phyloP scores from a whole-genome alignment of 805 yeast species.

The Cyberlindnera maclurae region DNA sequence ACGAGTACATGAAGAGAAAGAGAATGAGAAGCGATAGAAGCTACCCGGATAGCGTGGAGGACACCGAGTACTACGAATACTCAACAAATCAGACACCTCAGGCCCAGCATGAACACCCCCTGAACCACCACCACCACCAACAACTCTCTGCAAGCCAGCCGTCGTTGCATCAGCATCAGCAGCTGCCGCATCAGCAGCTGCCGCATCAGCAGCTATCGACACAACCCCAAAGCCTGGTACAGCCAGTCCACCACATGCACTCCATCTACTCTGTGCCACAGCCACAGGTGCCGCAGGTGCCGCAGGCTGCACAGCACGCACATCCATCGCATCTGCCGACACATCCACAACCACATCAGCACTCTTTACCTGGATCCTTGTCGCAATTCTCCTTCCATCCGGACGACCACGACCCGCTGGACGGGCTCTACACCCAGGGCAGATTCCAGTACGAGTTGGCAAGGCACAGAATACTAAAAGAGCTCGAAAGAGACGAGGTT shows the following conservation, averaged over 20 bases:
- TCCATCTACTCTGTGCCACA: not conserved
- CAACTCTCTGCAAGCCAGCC: conserved; percentile 2
- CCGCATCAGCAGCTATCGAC: not conserved
- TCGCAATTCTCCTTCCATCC: conserved; percentile 1
- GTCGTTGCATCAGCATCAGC: conserved; percentile 9
- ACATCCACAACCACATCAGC: conserved; percentile 1
- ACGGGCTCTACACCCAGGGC: conserved; percentile 14
- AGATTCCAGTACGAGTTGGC: conserved; percentile 18
- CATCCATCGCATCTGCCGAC: no score
- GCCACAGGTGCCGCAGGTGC: conserved; percentile 2
- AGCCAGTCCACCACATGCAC: not conserved
- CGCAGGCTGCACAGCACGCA: conserved; percentile 4
- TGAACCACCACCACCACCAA: conserved; percentile 4
- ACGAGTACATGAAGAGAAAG: conserved; percentile 22
- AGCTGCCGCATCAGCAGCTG: conserved; percentile 4
- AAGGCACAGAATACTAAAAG: conserved; percentile 12
- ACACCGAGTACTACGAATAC: no score
- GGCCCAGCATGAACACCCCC: conserved; percentile 2
- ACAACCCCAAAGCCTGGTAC: not conserved
- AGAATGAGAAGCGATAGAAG: conserved; percentile 19
- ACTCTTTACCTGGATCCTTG: conserved; percentile 3
- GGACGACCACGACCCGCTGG: conserved; percentile 6
- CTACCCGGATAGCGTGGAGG: conserved; percentile 7
- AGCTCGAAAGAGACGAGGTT: conserved; percentile 9
- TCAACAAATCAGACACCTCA: conserved; percentile 12